Evolutionary conservation across 2,329 filamentous ascomycete genomes (phyloP).

Genomic region (Trichothecium roseum): DNA sequence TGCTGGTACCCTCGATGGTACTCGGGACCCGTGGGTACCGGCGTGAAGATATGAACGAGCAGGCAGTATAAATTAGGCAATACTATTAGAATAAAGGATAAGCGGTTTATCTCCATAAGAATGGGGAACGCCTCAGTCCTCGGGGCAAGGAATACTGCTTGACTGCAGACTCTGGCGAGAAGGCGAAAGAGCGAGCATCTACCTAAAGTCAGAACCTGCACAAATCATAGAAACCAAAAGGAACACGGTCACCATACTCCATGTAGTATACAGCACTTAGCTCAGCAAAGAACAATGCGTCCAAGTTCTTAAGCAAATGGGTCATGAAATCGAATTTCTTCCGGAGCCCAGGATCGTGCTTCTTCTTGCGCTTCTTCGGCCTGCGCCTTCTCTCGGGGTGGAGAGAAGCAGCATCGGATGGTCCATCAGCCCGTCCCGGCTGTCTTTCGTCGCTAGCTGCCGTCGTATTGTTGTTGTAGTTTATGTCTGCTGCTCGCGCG

Average conservation of each 20-base stretch:
- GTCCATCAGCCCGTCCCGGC: neutral
- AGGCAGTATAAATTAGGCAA: slow-evolving; percentile 51
- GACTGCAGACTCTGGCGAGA: slow-evolving; percentile 44
- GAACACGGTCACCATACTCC: slow-evolving; percentile 39
- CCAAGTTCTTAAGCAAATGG: slow-evolving; percentile 49
- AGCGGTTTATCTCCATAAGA: slow-evolving; percentile 42
- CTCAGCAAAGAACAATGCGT: slow-evolving; percentile 54
- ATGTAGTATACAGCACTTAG: slow-evolving; percentile 59
- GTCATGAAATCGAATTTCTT: slow-evolving; percentile 53
- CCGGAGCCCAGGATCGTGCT: slow-evolving; percentile 30
- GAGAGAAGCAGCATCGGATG: neutral
- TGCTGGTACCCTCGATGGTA: slow-evolving; percentile 55
- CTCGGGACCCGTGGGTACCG: slow-evolving; percentile 47
- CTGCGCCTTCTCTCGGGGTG: slow-evolving; percentile 15
- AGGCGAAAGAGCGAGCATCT: slow-evolving; percentile 58
- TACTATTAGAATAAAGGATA: slow-evolving; percentile 48
- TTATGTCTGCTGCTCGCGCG: slow-evolving; percentile 17
- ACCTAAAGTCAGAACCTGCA: neutral
- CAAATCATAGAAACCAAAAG: no score
- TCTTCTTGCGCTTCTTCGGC: slow-evolving; percentile 25
- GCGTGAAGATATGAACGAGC: slow-evolving; percentile 45
- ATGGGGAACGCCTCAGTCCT: slow-evolving; percentile 47
- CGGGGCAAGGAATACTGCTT: slow-evolving; percentile 55
- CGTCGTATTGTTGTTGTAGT: neutral
- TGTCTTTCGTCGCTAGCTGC: neutral